Conservation (phyloP, 2,329 filamentous ascomycete genomes). For the Trichoderma oligosporum region DNA sequence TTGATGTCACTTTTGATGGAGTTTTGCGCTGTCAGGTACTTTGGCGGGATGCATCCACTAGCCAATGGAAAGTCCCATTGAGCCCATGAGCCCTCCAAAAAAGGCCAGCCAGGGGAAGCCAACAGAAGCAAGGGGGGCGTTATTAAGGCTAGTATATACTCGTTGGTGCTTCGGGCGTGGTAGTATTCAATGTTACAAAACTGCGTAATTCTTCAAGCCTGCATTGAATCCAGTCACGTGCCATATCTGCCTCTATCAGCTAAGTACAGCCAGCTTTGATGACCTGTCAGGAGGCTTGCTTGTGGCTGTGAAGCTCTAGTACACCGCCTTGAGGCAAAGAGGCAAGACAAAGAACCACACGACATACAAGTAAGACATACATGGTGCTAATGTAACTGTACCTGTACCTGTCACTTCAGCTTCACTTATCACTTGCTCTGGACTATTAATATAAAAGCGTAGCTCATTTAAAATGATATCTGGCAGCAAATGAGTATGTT, state of each 20-base stretch:
- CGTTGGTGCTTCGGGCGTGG: too few species aligned
- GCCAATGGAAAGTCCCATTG: background rate
- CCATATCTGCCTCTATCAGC: background rate
- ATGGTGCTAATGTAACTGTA: background rate
- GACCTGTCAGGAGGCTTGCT: background rate
- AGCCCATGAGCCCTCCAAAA: slow-evolving; percentile 13
- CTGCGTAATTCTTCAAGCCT: too few species aligned
- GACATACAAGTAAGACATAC: too few species aligned
- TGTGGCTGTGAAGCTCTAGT: background rate
- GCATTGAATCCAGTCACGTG: slow-evolving; percentile 1
- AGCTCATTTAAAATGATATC: background rate
- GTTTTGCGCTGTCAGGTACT: slow-evolving; percentile 13
- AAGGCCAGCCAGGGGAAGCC: background rate
- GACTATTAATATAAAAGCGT: too few species aligned
- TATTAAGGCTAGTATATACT: too few species aligned
- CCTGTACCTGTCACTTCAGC: too few species aligned
- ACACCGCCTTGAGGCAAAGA: too few species aligned
- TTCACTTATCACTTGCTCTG: too few species aligned
- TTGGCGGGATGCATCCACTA: background rate
- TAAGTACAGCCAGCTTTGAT: background rate
- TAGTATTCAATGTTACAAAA: too few species aligned
- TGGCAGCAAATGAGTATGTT: background rate
- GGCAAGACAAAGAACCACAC: too few species aligned
- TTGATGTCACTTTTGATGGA: slow-evolving; percentile 10
- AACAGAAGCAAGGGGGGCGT: background rate